phyloP scores from a whole-genome alignment of 208 protist genomes.

The Crithidia brevicula region DNA sequence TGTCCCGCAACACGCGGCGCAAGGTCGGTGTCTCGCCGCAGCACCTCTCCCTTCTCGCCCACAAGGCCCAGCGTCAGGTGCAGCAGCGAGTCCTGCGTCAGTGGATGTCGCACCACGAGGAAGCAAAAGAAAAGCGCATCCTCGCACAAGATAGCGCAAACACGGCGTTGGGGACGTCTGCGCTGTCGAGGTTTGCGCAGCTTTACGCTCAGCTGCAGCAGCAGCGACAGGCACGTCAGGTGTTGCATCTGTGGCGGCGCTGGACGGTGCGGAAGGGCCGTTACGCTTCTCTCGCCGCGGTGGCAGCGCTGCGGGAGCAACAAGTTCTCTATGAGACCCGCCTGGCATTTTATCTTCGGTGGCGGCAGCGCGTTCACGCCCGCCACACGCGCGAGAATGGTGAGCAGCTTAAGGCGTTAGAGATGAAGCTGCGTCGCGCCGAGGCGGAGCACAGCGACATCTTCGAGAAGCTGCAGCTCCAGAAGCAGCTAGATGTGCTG shows the following conservation, averaged over 20 bases:
- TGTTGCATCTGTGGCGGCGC: slow-evolving; percentile 50
- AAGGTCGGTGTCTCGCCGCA: slow-evolving; percentile 11
- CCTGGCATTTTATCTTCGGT: slow-evolving; percentile 47
- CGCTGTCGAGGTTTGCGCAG: slow-evolving; percentile 31
- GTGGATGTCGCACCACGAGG: slow-evolving; percentile 32
- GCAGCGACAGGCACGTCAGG: slow-evolving; percentile 9
- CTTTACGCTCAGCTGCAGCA: slow-evolving; percentile 24
- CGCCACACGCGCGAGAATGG: slow-evolving; percentile 27
- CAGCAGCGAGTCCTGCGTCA: slow-evolving; percentile 38
- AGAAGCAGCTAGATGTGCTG: slow-evolving; percentile 74
- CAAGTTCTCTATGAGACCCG: slow-evolving; percentile 41
- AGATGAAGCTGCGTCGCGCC: slow-evolving; percentile 43
- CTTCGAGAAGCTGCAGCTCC: slow-evolving; percentile 86
- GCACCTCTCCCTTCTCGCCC: slow-evolving; percentile 38
- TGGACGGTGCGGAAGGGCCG: slow-evolving; percentile 40
- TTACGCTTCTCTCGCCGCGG: slow-evolving; percentile 34
- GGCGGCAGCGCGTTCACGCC: slow-evolving; percentile 49
- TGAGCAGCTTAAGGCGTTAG: slow-evolving; percentile 43
- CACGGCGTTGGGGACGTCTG: neutral
- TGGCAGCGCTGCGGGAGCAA: slow-evolving; percentile 48
- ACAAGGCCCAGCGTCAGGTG: slow-evolving; percentile 54
- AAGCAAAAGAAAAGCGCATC: neutral
- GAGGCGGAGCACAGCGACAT: slow-evolving; percentile 73
- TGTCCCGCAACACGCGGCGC: neutral
- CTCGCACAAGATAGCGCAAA: too few species aligned